Evolutionary conservation across 345 rosid species (phyloP).

Genomic region (Linum lewisii): DNA sequence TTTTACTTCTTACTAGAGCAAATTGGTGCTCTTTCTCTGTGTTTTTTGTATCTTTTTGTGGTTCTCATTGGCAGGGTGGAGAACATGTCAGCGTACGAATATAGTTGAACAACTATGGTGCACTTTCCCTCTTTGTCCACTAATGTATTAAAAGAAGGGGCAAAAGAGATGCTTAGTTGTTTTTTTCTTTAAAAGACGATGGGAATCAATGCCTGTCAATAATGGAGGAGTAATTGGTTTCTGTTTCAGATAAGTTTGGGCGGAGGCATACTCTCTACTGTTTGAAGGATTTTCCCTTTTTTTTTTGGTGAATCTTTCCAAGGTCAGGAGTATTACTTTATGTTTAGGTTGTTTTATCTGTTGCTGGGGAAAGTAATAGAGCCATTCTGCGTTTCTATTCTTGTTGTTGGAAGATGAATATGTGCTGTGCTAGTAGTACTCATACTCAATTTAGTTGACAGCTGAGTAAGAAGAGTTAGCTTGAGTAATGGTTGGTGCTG

Average conservation of each 20-base stretch:
- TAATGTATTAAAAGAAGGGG: background rate
- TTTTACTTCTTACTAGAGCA: background rate
- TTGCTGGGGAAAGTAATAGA: too few species aligned
- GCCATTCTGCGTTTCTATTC: too few species aligned
- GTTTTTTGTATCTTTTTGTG: background rate
- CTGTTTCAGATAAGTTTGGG: background rate
- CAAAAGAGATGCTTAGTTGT: background rate
- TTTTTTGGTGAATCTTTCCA: background rate
- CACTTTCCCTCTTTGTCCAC: background rate
- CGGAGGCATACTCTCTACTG: too few species aligned
- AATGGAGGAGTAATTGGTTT: background rate
- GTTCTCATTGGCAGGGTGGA: background rate
- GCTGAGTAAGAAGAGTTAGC: too few species aligned
- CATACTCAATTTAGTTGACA: too few species aligned
- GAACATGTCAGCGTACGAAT: background rate
- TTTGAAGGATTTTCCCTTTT: too few species aligned
- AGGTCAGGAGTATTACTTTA: too few species aligned
- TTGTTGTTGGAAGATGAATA: too few species aligned
- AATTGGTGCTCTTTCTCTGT: background rate
- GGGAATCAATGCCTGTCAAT: background rate
- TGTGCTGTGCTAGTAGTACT: too few species aligned
- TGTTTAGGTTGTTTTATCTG: too few species aligned
- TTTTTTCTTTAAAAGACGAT: background rate
- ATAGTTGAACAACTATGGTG: background rate
- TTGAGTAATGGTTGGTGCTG: too few species aligned